These are phyloP conservation scores for Penicillium verhagenii DNA, from an alignment of 495 filamentous ascomycete species.

Conservation along the genomic window DNA sequence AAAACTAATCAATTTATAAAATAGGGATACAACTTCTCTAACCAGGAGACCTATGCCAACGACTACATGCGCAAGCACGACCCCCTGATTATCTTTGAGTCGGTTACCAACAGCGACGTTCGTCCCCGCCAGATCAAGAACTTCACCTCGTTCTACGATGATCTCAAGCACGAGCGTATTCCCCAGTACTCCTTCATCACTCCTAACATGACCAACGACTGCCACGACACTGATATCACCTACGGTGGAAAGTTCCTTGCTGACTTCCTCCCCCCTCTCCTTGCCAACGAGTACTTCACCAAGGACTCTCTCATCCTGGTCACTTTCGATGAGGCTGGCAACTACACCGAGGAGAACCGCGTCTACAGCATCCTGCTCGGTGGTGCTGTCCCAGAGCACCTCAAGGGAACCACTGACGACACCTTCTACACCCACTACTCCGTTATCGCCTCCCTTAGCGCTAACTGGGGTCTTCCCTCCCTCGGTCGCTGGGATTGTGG, in stretches of 20 bases:
- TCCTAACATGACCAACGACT: conserved; percentile 39
- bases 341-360: conserved; percentile 56
- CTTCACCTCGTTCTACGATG: conserved; percentile 56
- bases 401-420: conserved; percentile 57
- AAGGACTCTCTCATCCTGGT: conserved; percentile 63
- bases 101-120: conserved; percentile 46
- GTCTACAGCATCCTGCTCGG: conserved; percentile 62
- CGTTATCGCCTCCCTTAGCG: conserved; percentile 57
- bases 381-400: conserved; percentile 53
- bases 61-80: conserved; percentile 75
- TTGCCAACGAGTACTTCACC: conserved; percentile 62
- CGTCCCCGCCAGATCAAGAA: conserved; percentile 61
- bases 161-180: conserved; percentile 51
- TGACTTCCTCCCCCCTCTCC: conserved; percentile 55
- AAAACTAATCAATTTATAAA: background rate
- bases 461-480: conserved; percentile 64
- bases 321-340: conserved; percentile 64
- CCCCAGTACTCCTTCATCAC: conserved; percentile 70
- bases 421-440: conserved; percentile 71
- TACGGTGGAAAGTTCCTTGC: conserved; percentile 56
- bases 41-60: conserved; percentile 6
- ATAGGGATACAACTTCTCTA: conserved; percentile 10
- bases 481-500: conserved; percentile 68
- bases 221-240: conserved; percentile 63
- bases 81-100: conserved; percentile 57